Conservation (phyloP, 352 stramenopile species). For the Globisporangium camurandrum region DNA sequence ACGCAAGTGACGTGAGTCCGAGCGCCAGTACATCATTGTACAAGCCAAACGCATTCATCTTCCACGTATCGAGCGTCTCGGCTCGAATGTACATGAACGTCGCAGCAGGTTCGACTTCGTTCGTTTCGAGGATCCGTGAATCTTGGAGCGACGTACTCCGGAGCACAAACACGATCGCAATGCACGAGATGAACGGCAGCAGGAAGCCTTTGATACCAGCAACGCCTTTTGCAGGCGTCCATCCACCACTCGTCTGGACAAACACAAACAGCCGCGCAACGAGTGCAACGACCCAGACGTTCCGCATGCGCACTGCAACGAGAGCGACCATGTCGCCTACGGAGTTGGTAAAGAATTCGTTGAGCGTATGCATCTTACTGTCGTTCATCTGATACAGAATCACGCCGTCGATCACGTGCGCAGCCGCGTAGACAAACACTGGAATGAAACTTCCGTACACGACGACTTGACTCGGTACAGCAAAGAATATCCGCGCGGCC, state of each 20-base stretch:
- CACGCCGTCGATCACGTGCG: slow-evolving; percentile 40
- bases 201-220: slow-evolving; percentile 34
- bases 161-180: slow-evolving; percentile 19
- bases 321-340: slow-evolving; percentile 27
- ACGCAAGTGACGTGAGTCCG: slow-evolving; percentile 28
- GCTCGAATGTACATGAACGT: slow-evolving; percentile 54
- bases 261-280: slow-evolving; percentile 34
- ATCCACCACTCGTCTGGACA: slow-evolving; percentile 39
- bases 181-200: slow-evolving; percentile 21
- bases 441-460: slow-evolving; percentile 48
- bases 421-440: slow-evolving; percentile 35
- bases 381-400: slow-evolving; percentile 49
- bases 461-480: slow-evolving; percentile 37
- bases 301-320: slow-evolving; percentile 42
- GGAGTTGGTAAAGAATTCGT: slow-evolving; percentile 21
- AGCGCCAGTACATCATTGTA: slow-evolving; percentile 45
- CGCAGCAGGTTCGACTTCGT: slow-evolving; percentile 35
- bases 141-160: slow-evolving; percentile 19
- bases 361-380: slow-evolving; percentile 21
- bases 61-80: slow-evolving; percentile 46
- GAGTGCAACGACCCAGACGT: slow-evolving; percentile 37
- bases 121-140: slow-evolving; percentile 40
- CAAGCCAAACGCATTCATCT: slow-evolving; percentile 46
- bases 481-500: slow-evolving; percentile 31
- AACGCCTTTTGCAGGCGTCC: slow-evolving; percentile 37